Conservation (phyloP, 2,329 filamentous ascomycete genomes). For the Monosporascus sp. region DNA sequence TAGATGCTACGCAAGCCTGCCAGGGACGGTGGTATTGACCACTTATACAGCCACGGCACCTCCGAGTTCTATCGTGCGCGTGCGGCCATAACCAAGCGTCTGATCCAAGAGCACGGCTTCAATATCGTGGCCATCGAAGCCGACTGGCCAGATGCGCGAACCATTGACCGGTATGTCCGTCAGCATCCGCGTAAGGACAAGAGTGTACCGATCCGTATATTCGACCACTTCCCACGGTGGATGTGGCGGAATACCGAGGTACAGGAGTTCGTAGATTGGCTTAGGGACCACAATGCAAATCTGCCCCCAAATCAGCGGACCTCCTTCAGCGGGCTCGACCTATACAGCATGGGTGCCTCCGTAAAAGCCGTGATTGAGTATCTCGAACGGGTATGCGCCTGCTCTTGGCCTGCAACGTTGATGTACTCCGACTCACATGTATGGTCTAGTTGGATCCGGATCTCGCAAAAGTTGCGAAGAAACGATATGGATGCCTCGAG, state of each 20-base stretch:
- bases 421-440: background rate
- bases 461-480: slow-evolving; percentile 37
- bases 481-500: slow-evolving; percentile 40
- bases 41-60: slow-evolving; percentile 39
- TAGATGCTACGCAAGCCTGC: too few species aligned
- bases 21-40: background rate
- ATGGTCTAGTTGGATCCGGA: slow-evolving; percentile 30
- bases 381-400: slow-evolving; percentile 28
- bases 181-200: slow-evolving; percentile 28
- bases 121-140: slow-evolving; percentile 46
- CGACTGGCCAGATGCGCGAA: slow-evolving; percentile 50
- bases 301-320: slow-evolving; percentile 21
- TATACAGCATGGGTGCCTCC: slow-evolving; percentile 22
- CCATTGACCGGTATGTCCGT: slow-evolving; percentile 45
- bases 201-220: slow-evolving; percentile 32
- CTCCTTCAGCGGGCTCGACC: slow-evolving; percentile 44
- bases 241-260: slow-evolving; percentile 52
- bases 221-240: slow-evolving; percentile 48
- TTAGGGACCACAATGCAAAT: slow-evolving; percentile 37
- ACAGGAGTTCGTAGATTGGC: slow-evolving; percentile 46
- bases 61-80: slow-evolving; percentile 50
- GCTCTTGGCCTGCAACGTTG: too few species aligned
- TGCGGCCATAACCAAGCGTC: slow-evolving; percentile 44
- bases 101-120: slow-evolving; percentile 45
- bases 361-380: slow-evolving; percentile 32